Base-by-base conservation (phyloP, 2,329 filamentous ascomycete genomes). In the Ceratocystis diversiconidia region DNA sequence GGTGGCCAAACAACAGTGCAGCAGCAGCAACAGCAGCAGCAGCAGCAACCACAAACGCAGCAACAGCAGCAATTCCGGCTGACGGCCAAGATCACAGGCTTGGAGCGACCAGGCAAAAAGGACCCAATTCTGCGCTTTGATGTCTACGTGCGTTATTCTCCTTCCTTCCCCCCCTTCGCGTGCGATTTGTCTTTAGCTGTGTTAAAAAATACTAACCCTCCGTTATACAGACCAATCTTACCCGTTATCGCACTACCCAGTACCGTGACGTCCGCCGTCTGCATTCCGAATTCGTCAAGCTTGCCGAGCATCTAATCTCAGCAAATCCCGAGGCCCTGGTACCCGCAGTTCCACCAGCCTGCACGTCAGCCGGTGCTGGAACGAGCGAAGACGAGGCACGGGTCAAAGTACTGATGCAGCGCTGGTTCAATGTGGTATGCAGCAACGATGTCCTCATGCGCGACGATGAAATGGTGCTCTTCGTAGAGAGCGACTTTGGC, bases 401-500 rank as follows among this genome's bases (percentile, higher is more conserved):
- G 15, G 89, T 97, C 68, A 97, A 97, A 76, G 85, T 85, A 1
- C 83, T 90, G 7, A 83, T 99, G 78, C 94, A 99, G 76, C 82
- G 91, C 73, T 99, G 94, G 94, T 81, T 99, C 71, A 96, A 95
- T 75, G 89, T 89, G 67, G 88, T 99, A 22, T 95, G 94, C 77
- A 84, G 84, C 72, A 97, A 94, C 71, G 92, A 97, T 44, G 86
- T 95, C 0, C 82, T 99, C 6, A 95, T 96, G 80, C 85, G 88
- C 68, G 94, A 99, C 73, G 92, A 97, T 69, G 94, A 99, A 76
- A 92, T 97, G 85, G 85, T 96, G 4, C 86, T 97, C 68, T 99
- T 99, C 72, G 91, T 99, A n/a, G 94, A 99, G 76, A 96, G 90
- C 73, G 94, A 99, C 74, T 97, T 96, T 74, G 94, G 94, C 50